phyloP scores from a whole-genome alignment of 805 yeast genomes.

The Zygosaccharomyces gambellarensis region DNA sequence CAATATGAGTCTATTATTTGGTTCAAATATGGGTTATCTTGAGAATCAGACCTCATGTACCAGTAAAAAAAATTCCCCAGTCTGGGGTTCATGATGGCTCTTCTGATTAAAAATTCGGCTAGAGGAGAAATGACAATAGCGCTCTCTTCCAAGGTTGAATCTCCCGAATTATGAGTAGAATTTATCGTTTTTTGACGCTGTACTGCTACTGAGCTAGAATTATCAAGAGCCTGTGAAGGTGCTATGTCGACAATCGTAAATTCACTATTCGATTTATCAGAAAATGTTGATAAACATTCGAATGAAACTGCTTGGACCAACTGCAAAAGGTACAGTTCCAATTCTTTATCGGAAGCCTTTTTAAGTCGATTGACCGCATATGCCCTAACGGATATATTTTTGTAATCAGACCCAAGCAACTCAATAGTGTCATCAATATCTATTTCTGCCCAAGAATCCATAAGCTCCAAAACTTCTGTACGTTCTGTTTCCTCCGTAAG shows the following conservation, averaged over 20 bases:
- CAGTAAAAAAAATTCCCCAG: conserved; percentile 85
- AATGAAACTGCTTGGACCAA: conserved; percentile 87
- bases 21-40: conserved; percentile 53
- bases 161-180: conserved; percentile 15
- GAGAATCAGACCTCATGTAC: conserved; percentile 85
- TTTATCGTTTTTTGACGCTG: conserved; percentile 11
- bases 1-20: conserved; percentile 46
- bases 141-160: conserved; percentile 15
- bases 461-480: conserved; percentile 67
- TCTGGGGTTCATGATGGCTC: conserved; percentile 59
- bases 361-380: conserved; percentile 84
- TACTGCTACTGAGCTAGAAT: conserved; percentile 25
- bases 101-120: conserved; percentile 67
- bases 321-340: conserved; percentile 78
- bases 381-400: conserved; percentile 66
- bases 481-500: conserved; percentile 84
- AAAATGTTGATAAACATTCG: conserved; percentile 42
- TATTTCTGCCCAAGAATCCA: conserved; percentile 67
- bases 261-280: conserved; percentile 33
- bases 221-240: conserved; percentile 20
- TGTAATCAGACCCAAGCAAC: conserved; percentile 71
- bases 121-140: conserved; percentile 49
- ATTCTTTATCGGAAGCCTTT: conserved; percentile 72
- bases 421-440: conserved; percentile 85
- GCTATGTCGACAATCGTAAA: conserved; percentile 38